phyloP scores from a whole-genome alignment of 441 rosid species.

The Bruguiera hainesii region DNA sequence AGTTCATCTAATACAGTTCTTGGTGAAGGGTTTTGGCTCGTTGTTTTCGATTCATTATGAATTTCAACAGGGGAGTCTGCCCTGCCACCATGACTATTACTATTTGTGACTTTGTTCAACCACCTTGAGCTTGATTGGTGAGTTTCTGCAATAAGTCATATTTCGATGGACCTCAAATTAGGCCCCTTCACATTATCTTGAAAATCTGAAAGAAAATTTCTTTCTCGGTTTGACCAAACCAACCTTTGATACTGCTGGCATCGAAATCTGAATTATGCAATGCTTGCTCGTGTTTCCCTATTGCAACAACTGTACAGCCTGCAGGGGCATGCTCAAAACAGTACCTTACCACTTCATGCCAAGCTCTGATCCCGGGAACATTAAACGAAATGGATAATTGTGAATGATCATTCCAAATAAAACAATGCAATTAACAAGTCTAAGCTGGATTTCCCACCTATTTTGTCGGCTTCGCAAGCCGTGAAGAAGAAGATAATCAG shows the following conservation, averaged over 20 bases:
- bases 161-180: background rate
- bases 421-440: background rate
- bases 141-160: slow-evolving; percentile 23
- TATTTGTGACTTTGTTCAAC: slow-evolving; percentile 16
- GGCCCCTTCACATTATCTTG: background rate
- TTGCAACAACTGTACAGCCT: slow-evolving; percentile 57
- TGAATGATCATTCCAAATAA: background rate
- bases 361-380: slow-evolving; percentile 32
- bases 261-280: slow-evolving; percentile 24
- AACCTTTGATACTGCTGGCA: slow-evolving; percentile 46
- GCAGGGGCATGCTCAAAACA: slow-evolving; percentile 59
- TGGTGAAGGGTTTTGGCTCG: slow-evolving; percentile 44
- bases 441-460: slow-evolving; percentile 33
- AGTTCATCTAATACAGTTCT: slow-evolving; percentile 48
- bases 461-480: slow-evolving; percentile 47
- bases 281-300: slow-evolving; percentile 39
- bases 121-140: slow-evolving; percentile 30
- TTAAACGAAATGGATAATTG: background rate
- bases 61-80: slow-evolving; percentile 25
- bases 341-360: slow-evolving; percentile 41
- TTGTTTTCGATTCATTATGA: slow-evolving; percentile 18
- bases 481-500: slow-evolving; percentile 61
- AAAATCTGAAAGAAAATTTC: background rate
- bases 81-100: slow-evolving; percentile 9
- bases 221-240: background rate